These are phyloP conservation scores for Cyathus striatus DNA, from an alignment of 768 basidiomycete genomes.

Conservation along the genomic window DNA sequence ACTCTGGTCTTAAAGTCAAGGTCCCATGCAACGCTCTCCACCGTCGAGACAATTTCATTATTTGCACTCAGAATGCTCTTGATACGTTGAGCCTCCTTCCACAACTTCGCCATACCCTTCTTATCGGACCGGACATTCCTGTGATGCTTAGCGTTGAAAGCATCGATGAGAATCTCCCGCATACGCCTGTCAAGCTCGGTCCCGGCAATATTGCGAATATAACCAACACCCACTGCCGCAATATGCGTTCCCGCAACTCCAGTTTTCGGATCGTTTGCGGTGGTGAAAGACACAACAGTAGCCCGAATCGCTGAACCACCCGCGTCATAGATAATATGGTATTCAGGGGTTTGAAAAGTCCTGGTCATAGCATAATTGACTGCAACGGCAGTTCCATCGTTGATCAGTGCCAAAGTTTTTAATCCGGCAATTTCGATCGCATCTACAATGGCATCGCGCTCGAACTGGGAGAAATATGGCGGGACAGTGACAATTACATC, in stretches of 20 bases:
- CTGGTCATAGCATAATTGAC: constrained; percentile 98
- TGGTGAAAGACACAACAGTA: constrained; percentile 67
- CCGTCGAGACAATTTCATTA: constrained; percentile 64
- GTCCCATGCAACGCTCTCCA: constrained; percentile 88
- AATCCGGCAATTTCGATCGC: constrained; percentile 91
- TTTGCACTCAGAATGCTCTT: constrained; percentile 95
- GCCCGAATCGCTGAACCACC: constrained; percentile 82
- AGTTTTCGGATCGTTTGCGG: constrained; percentile 45
- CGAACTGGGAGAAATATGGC: constrained; percentile 83
- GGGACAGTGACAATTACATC: constrained; percentile 92
- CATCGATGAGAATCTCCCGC: constrained; percentile 71
- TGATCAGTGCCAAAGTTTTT: constrained; percentile 75
- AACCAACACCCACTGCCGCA: constrained; percentile 76
- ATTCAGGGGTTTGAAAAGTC: constrained; percentile 71
- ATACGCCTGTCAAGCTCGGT: constrained; percentile 81
- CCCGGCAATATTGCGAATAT: constrained; percentile 71
- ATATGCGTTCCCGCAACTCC: constrained; percentile 61
- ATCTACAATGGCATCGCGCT: constrained; percentile 88
- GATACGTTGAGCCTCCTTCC: constrained; percentile 89
- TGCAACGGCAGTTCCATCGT: constrained; percentile 93
- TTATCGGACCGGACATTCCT: constrained; percentile 68
- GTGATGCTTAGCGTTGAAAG: constrained; percentile 70
- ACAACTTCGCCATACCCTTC: constrained; percentile 86
- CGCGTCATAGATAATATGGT: constrained; percentile 92
- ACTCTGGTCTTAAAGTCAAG: constrained; percentile 84